Conservation (phyloP, 2,329 filamentous ascomycete species). For the Bipolaris victoriae region DNA sequence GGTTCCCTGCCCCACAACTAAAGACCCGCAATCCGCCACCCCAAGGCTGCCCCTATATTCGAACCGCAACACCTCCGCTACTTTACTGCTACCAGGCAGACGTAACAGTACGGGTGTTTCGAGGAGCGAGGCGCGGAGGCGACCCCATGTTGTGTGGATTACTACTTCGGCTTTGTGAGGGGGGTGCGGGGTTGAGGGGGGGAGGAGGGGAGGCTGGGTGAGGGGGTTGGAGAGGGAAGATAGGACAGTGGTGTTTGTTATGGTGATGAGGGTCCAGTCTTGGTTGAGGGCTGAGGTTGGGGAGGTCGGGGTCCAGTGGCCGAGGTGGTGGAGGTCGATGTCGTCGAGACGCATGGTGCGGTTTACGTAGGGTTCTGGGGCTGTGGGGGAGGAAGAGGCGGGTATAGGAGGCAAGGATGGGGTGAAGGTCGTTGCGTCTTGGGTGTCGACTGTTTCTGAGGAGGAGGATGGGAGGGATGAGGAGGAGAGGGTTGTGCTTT, state of each 20-base stretch:
- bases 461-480: background rate
- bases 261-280: background rate
- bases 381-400: background rate
- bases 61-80: background rate
- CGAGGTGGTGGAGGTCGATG: background rate
- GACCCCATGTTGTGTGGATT: background rate
- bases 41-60: background rate
- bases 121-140: background rate
- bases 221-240: background rate
- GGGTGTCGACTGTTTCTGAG: background rate
- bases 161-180: background rate
- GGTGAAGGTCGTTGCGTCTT: background rate
- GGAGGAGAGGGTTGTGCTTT: background rate
- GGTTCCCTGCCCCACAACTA: background rate
- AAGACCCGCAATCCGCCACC: background rate
- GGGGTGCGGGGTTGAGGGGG: too few species aligned
- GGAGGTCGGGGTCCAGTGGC: background rate
- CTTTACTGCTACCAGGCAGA: background rate
- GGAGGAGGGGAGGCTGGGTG: too few species aligned
- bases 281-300: background rate
- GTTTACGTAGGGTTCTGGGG: background rate
- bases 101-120: background rate
- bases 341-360: background rate
- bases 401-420: background rate
- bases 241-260: background rate